These are phyloP conservation scores for Cyclaneusma minus DNA, from an alignment of 2,329 filamentous ascomycete genomes.

Conservation along the genomic window DNA sequence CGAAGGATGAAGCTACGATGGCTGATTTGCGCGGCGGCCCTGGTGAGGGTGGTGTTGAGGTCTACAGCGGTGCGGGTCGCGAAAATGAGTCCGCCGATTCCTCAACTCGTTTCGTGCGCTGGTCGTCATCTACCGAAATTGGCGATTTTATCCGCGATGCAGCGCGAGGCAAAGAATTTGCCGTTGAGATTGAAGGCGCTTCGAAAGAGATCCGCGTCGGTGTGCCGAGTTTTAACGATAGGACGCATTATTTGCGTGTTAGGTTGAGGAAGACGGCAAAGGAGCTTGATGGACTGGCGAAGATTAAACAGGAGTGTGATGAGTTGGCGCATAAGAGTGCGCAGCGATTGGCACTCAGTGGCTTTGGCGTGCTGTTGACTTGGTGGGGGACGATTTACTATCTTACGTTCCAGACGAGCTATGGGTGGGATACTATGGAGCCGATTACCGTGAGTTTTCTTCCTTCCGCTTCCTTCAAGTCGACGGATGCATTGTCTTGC, in stretches of 20 bases:
- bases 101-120: slow-evolving; percentile 55
- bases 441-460: slow-evolving; percentile 48
- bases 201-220: slow-evolving; percentile 55
- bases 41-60: slow-evolving; percentile 46
- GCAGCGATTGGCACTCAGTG: slow-evolving; percentile 64
- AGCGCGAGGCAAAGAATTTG: slow-evolving; percentile 69
- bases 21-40: slow-evolving; percentile 28
- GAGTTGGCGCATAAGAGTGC: slow-evolving; percentile 59
- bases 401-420: slow-evolving; percentile 53
- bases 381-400: slow-evolving; percentile 75
- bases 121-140: slow-evolving; percentile 79
- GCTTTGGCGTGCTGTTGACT: slow-evolving; percentile 53
- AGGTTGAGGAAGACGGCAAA: slow-evolving; percentile 56
- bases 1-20: slow-evolving; percentile 27
- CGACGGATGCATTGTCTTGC: too few species aligned
- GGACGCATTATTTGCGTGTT: slow-evolving; percentile 78
- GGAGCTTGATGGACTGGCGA: slow-evolving; percentile 52
- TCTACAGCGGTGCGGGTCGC: slow-evolving; percentile 55
- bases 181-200: slow-evolving; percentile 64
- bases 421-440: slow-evolving; percentile 85
- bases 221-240: slow-evolving; percentile 76
- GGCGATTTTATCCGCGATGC: slow-evolving; percentile 91
- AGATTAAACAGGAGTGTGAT: slow-evolving; percentile 72
- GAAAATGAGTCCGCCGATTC: slow-evolving; percentile 30
- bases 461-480: background rate